phyloP scores from a whole-genome alignment of 2,329 filamentous ascomycete genomes.

The Botryotinia calthae region DNA sequence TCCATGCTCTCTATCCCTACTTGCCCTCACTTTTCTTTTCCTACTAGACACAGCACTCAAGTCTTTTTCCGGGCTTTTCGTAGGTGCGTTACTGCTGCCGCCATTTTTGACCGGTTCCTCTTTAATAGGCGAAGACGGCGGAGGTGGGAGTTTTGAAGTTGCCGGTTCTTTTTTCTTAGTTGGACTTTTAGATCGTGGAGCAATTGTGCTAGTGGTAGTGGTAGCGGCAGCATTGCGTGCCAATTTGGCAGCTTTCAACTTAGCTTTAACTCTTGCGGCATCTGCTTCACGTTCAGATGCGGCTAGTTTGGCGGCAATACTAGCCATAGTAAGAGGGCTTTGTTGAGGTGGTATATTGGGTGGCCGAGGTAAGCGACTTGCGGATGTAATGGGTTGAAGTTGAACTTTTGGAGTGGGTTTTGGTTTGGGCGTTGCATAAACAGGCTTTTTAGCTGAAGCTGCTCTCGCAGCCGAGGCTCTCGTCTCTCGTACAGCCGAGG shows the following conservation, averaged over 20 bases:
- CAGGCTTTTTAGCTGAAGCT: conserved; percentile 20
- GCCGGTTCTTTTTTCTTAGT: conserved; percentile 17
- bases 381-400: conserved; percentile 20
- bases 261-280: conserved; percentile 60
- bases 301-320: conserved; percentile 61
- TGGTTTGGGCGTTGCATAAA: conserved; percentile 19
- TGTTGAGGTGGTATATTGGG: conserved; percentile 44
- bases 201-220: background rate
- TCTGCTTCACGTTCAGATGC: conserved; percentile 63
- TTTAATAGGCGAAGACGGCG: conserved; percentile 34
- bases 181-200: conserved; percentile 11
- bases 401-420: conserved; percentile 30
- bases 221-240: conserved; percentile 28
- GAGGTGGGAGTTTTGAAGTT: conserved; percentile 36
- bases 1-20: conserved; percentile 38
- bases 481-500: conserved; percentile 3
- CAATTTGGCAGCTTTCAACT: conserved; percentile 54
- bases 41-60: conserved; percentile 23
- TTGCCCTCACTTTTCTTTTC: conserved; percentile 44
- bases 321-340: conserved; percentile 59
- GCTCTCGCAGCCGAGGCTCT: conserved; percentile 13
- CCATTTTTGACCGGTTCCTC: conserved; percentile 23
- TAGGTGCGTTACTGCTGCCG: background rate
- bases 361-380: conserved; percentile 35
- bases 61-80: conserved; percentile 18